These are phyloP conservation scores for Aristolochia californica DNA, from an alignment of 164 flowering plant species.

Conservation along the genomic window DNA sequence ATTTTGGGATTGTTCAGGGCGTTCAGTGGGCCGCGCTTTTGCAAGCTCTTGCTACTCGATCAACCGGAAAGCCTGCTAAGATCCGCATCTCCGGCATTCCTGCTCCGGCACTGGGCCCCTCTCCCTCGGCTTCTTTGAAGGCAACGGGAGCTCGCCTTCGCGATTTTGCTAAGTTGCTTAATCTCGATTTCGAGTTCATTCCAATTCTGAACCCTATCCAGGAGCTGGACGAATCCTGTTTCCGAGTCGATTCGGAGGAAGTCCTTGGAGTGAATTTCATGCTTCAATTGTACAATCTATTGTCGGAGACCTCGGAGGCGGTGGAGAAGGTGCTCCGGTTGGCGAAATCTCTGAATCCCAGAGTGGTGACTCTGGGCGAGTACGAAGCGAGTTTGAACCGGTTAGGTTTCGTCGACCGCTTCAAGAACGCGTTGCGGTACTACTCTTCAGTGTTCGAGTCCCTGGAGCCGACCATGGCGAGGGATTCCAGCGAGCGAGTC, in stretches of 20 bases:
- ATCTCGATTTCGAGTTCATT: conserved; percentile 66
- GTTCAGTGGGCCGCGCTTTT: conserved; percentile 89
- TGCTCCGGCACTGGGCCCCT: conserved; percentile 44
- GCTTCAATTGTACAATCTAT: conserved; percentile 69
- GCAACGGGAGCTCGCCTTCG: conserved; percentile 74
- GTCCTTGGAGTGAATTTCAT: conserved; percentile 73
- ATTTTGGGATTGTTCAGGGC: conserved; percentile 86
- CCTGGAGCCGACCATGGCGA: conserved; percentile 54
- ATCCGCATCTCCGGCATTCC: conserved; percentile 81
- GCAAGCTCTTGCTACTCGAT: conserved; percentile 76
- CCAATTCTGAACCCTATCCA: conserved; percentile 52
- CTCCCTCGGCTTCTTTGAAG: conserved; percentile 33
- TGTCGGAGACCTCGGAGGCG: conserved; percentile 39
- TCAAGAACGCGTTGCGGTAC: conserved; percentile 54
- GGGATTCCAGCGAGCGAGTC: conserved; percentile 54
- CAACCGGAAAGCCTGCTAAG: conserved; percentile 48
- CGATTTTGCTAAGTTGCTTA: conserved; percentile 63
- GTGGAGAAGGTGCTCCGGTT: conserved; percentile 45
- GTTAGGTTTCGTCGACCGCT: conserved; percentile 40
- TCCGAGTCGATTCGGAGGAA: conserved; percentile 51
- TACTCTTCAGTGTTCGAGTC: conserved; percentile 80
- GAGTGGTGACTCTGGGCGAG: conserved; percentile 73
- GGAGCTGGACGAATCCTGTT: conserved; percentile 46
- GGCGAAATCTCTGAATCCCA: conserved; percentile 61
- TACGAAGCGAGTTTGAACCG: conserved; percentile 61